These are phyloP conservation scores for Cyclotella sp. DNA, from an alignment of 108 stramenopile genomes.

Conservation along the genomic window DNA sequence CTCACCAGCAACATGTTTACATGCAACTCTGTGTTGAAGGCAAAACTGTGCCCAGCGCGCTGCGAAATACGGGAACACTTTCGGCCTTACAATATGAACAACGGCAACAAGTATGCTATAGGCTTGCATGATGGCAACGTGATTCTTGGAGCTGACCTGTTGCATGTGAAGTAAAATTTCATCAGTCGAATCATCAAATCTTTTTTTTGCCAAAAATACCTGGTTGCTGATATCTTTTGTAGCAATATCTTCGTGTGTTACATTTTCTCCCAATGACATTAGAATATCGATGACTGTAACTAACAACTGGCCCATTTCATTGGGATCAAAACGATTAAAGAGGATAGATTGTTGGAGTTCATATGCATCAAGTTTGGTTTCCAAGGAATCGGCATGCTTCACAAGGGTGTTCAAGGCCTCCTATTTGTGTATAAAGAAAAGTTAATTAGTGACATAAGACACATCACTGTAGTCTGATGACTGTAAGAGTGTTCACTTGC, in stretches of 20 bases:
- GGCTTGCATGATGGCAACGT: slow-evolving; percentile 19
- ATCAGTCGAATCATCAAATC: slow-evolving; percentile 8
- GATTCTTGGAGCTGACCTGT: slow-evolving; percentile 5
- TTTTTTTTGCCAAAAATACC: slow-evolving; percentile 8
- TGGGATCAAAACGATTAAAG: background rate
- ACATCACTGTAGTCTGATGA: no score
- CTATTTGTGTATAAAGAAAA: no score
- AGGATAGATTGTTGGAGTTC: slow-evolving; percentile 4
- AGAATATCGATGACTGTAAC: slow-evolving; percentile 29
- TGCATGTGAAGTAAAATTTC: slow-evolving; percentile 32
- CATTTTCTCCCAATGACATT: slow-evolving; percentile 35
- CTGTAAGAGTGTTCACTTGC: no score
- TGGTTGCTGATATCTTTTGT: background rate
- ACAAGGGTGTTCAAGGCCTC: slow-evolving; percentile 9
- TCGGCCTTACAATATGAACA: slow-evolving; percentile 14
- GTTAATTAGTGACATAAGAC: no score
- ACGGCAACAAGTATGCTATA: slow-evolving; percentile 3
- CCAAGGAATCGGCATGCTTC: slow-evolving; percentile 13
- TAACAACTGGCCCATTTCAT: background rate
- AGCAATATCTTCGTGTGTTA: slow-evolving; percentile 14
- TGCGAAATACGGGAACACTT: slow-evolving; percentile 21
- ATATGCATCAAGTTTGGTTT: slow-evolving; percentile 46
- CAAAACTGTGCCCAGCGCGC: slow-evolving; percentile 29
- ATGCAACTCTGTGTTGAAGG: slow-evolving; percentile 27
- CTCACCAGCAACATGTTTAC: slow-evolving; percentile 27